A percentile compares a stretch with the other conserved stretches of the same genome.
Conservation (phyloP, 805 yeast genomes). For the Metschnikowia noctiluminum region DNA sequence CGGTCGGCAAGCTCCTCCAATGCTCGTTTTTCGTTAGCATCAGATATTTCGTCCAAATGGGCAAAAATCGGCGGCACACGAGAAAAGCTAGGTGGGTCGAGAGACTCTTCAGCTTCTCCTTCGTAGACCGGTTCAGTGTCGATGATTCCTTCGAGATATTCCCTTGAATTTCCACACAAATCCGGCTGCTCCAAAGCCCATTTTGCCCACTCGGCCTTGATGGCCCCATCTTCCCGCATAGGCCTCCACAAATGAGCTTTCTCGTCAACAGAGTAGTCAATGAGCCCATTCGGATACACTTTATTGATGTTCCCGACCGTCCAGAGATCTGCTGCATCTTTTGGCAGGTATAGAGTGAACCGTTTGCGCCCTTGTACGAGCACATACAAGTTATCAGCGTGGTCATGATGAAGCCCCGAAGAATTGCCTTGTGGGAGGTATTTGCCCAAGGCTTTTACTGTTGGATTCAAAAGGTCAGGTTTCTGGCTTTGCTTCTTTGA, state of each 20-base stretch:
- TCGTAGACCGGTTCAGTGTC: slow-evolving; percentile 11
- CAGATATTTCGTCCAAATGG: slow-evolving; percentile 55
- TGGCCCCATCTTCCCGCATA: slow-evolving; percentile 60
- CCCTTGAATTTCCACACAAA: slow-evolving; percentile 13
- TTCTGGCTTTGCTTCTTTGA: slow-evolving; percentile 15
- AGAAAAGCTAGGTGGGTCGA: slow-evolving; percentile 70
- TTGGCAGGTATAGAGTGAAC: slow-evolving; percentile 65
- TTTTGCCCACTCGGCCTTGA: slow-evolving; percentile 45
- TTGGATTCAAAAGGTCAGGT: slow-evolving; percentile 15
- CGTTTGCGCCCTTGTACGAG: slow-evolving; percentile 59
- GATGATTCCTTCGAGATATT: slow-evolving; percentile 1
- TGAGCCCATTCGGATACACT: slow-evolving; percentile 59
- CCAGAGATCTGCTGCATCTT: slow-evolving; percentile 53
- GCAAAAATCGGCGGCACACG: slow-evolving; percentile 59
- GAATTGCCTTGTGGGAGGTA: slow-evolving; percentile 58
- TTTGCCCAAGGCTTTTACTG: slow-evolving; percentile 45
- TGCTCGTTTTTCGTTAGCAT: slow-evolving; percentile 16
- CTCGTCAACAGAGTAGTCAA: slow-evolving; percentile 55
- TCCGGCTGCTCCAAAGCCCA: slow-evolving; percentile 36
- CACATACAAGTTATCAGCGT: slow-evolving; percentile 71
- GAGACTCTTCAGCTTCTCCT: slow-evolving; percentile 1
- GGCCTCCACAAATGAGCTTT: slow-evolving; percentile 63
- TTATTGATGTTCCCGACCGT: slow-evolving; percentile 61
- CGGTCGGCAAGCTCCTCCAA: slow-evolving; percentile 36
- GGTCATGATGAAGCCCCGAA: slow-evolving; percentile 78